A percentile compares a stretch with the other conserved stretches of the same genome.
These are phyloP conservation scores for Eremochloa ophiuroides DNA, from an alignment of 176 grass and related monocot genomes.

Conservation along the genomic window DNA sequence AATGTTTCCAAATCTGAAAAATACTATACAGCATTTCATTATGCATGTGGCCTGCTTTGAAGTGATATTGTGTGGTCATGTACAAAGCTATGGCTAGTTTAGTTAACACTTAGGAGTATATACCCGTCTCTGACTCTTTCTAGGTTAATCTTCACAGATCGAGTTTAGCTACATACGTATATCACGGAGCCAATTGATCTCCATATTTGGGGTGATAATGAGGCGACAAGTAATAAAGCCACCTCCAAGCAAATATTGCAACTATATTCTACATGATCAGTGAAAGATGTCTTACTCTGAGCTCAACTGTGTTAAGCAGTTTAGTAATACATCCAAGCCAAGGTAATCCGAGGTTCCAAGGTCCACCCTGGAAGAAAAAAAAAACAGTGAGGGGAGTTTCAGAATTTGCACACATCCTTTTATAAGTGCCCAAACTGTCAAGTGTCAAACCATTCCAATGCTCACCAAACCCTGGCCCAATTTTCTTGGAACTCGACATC, in stretches of 20 bases:
- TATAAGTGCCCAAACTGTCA: not conserved
- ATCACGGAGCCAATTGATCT: not conserved
- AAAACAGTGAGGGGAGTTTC: not conserved
- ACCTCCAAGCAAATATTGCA: not conserved
- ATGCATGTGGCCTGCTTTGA: not conserved
- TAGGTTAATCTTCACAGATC: not conserved
- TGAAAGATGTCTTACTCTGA: slow-evolving; percentile 63
- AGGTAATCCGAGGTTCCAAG: slow-evolving; percentile 85
- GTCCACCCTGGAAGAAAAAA: slow-evolving; percentile 63
- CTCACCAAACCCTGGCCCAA: slow-evolving; percentile 84
- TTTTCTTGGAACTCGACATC: slow-evolving; percentile 88
- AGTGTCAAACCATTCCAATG: slow-evolving; percentile 9
- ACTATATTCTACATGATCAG: not conserved
- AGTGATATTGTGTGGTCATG: too few species aligned
- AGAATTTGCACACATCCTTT: not conserved
- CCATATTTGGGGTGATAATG: not conserved
- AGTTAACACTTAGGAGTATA: not conserved
- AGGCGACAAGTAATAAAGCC: not conserved
- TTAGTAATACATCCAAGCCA: slow-evolving; percentile 85
- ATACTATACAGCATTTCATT: not conserved
- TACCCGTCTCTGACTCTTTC: not conserved
- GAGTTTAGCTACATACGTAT: not conserved
- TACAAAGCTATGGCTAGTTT: not conserved
- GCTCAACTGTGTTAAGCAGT: slow-evolving; percentile 77
- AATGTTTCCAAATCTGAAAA: not conserved